A percentile compares a stretch with the other conserved stretches of the same genome.
Conservation (phyloP, 148 eudicot species). For the Spergularia marina region DNA sequence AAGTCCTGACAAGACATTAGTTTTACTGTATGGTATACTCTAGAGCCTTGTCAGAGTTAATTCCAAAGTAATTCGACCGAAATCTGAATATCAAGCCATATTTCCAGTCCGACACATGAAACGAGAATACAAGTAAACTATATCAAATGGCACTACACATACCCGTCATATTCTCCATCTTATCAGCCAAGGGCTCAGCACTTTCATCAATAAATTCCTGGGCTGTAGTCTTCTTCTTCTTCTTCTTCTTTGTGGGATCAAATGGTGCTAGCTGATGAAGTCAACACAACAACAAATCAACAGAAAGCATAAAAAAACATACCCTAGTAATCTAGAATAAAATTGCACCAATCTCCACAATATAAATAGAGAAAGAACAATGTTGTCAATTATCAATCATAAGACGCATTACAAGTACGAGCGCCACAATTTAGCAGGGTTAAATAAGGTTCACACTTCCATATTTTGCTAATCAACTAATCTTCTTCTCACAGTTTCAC, state of each 20-base stretch:
- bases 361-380: background rate
- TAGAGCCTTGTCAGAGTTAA: background rate
- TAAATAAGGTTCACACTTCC: too few species aligned
- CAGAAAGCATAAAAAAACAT: background rate
- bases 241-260: slow-evolving; percentile 30
- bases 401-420: background rate
- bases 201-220: slow-evolving; percentile 18
- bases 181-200: slow-evolving; percentile 17
- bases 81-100: background rate
- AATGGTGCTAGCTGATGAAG: slow-evolving; percentile 20
- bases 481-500: too few species aligned
- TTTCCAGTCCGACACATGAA: background rate
- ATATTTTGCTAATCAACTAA: too few species aligned
- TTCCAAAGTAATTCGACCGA: background rate
- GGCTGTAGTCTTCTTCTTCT: slow-evolving; percentile 23
- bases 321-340: background rate
- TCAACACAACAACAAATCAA: background rate
- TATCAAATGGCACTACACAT: background rate
- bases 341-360: background rate
- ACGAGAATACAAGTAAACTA: background rate
- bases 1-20: too few species aligned
- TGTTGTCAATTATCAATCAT: background rate
- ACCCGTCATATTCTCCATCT: slow-evolving; percentile 24
- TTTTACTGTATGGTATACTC: too few species aligned
- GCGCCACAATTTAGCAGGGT: background rate